Conservation (phyloP, 257 asterid genomes). For the Nicotiana paniculata region DNA sequence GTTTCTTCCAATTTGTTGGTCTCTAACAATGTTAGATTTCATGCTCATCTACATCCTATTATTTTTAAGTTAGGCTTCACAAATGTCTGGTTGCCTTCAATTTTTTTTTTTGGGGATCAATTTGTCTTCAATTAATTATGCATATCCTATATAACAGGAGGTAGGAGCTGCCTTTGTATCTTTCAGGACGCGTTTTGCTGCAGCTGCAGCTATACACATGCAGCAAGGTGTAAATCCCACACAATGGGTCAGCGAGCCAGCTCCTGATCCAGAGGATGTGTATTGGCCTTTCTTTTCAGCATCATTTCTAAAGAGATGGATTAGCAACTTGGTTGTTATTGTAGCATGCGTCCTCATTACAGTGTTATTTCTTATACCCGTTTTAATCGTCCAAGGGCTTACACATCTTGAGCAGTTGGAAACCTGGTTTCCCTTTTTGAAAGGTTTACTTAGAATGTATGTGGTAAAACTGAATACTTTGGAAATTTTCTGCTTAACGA, state of each 20-base stretch:
- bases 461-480: slow-evolving; percentile 16
- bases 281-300: slow-evolving; percentile 96
- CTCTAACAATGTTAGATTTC: background rate
- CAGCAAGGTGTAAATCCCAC: slow-evolving; percentile 84
- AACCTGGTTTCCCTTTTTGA: slow-evolving; percentile 72
- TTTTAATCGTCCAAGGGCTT: slow-evolving; percentile 87
- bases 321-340: slow-evolving; percentile 51
- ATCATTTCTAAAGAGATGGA: slow-evolving; percentile 71
- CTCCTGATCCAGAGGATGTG: slow-evolving; percentile 93
- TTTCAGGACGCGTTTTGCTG: slow-evolving; percentile 77
- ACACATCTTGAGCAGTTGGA: slow-evolving; percentile 88
- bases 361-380: slow-evolving; percentile 68
- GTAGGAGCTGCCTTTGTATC: slow-evolving; percentile 95
- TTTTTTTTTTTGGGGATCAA: too few species aligned
- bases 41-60: background rate
- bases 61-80: background rate
- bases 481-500: background rate
- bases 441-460: slow-evolving; percentile 57
- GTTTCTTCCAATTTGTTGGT: background rate
- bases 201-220: slow-evolving; percentile 61
- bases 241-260: slow-evolving; percentile 83
- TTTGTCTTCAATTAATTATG: background rate
- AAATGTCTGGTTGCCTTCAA: background rate
- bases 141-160: slow-evolving; percentile 39
- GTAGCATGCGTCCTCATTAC: slow-evolving; percentile 54